Base-by-base conservation (phyloP, 306 rosid genomes). In the Gastrolobium bilobum region DNA sequence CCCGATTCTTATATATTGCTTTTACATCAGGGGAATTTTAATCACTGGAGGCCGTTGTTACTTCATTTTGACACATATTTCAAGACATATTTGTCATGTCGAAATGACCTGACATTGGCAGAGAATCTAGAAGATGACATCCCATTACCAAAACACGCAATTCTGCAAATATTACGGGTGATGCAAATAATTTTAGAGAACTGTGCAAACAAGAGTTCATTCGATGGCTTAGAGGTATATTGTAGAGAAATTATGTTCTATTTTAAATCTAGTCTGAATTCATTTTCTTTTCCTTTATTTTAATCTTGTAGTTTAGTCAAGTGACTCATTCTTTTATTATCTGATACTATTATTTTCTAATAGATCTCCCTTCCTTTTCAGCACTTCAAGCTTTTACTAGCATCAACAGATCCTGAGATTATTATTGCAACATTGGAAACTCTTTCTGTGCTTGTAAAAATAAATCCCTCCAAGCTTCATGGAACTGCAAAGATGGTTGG, bases 181-280 rank as follows among this genome's bases (percentile, higher is more conserved):
- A 92, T 92, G 95, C 99, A 92, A 83, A 88, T 86, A 78, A 87
- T 94, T 75, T 87, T 91, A 65, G 99, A 94, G 86, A 94, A 92
- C 75, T 94, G 97, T 79, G 92, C 90, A 72, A 94, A 94, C 92
- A 94, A 91, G 89, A 87, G 93, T 83, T 86, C 97, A 11, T 87
- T 94, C 66, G 97, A 92, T 87, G 99, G 99, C 82, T 86, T 94
- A 86, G 99, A 94, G 97, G 99, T 94, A 86, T 57, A 81, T 38
- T 65, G 43, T 71, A 34, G 51, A 71, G 47, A 42, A 76, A 50
- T 70, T 14, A 62, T 82, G 60, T 29, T 42, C 48, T 52, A 40
- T 70, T 71, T 46, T 48, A 59, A 48, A 14, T 71, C n/a, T 14
- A 52, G 59, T 57, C 50, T 68, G 43, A 62, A 44, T 68, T 51